Percentiles rank a stretch among this genome's conserved stretches.
These are phyloP conservation scores for Fusarium ambrosium DNA, from an alignment of 2,329 filamentous ascomycete species.

Conservation along the genomic window DNA sequence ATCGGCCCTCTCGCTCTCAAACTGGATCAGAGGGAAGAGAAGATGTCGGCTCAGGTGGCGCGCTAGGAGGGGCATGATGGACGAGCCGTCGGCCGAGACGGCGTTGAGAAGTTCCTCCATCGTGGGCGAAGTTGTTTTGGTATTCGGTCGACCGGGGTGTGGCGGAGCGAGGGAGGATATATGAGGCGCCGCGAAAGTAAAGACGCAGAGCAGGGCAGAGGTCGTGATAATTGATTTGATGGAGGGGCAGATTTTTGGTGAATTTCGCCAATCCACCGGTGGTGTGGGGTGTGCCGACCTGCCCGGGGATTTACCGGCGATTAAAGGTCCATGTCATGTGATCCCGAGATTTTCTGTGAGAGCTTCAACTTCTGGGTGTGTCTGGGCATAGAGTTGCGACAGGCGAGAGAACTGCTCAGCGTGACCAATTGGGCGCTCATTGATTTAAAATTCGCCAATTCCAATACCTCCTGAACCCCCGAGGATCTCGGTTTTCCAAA, in stretches of 20 bases:
- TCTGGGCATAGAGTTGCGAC: conserved; percentile 22
- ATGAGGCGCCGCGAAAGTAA: conserved; percentile 47
- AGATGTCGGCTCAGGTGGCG: conserved; percentile 94
- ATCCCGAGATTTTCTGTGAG: conserved; percentile 50
- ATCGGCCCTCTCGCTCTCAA: conserved; percentile 85
- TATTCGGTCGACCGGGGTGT: conserved; percentile 22
- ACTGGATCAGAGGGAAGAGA: conserved; percentile 96
- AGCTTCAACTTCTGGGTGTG: conserved; percentile 38
- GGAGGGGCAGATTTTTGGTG: conserved; percentile 59
- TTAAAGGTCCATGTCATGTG: conserved; percentile 53
- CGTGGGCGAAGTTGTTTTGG: conserved; percentile 39
- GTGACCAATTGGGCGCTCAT: conserved; percentile 26
- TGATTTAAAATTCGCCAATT: neutral
- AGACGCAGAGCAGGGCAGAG: conserved; percentile 23
- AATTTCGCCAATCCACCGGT: conserved; percentile 57
- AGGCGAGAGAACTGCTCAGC: conserved; percentile 25
- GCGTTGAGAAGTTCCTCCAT: conserved; percentile 63
- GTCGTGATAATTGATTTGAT: conserved; percentile 46
- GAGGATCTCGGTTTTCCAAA: neutral
- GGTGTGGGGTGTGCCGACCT: conserved; percentile 51
- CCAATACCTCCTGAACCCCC: neutral
- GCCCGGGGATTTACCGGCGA: conserved; percentile 53
- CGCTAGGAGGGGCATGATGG: conserved; percentile 89
- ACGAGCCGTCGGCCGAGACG: conserved; percentile 76
- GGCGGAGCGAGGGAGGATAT: conserved; percentile 23